These are phyloP conservation scores for Scedosporium boydii DNA, from an alignment of 2,329 filamentous ascomycete genomes.

Conservation along the genomic window DNA sequence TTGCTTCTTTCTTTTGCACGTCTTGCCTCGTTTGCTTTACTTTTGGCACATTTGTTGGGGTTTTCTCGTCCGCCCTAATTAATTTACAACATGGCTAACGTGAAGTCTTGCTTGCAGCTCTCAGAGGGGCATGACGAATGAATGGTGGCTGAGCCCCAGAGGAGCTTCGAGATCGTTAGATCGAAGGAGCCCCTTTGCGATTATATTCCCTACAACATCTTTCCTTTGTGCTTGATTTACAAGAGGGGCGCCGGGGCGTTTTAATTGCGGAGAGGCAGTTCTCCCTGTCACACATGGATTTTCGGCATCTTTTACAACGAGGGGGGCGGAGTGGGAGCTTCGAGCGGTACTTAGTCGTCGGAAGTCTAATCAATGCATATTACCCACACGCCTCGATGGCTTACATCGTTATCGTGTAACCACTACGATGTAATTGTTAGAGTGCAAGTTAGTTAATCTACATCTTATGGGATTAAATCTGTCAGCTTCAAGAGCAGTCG, in stretches of 20 bases:
- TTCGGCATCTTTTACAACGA: background rate
- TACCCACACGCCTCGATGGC: too few species aligned
- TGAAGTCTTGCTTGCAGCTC: background rate
- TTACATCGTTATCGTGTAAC: too few species aligned
- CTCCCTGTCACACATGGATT: background rate
- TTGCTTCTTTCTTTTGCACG: constrained; percentile 4
- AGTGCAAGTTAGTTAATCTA: too few species aligned
- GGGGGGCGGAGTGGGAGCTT: background rate
- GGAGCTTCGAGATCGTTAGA: background rate
- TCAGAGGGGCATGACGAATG: background rate
- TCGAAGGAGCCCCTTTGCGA: background rate
- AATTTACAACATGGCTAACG: background rate
- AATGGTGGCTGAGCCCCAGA: background rate
- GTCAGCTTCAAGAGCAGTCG: too few species aligned
- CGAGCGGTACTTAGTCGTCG: too few species aligned
- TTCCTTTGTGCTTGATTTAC: background rate
- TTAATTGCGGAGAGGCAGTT: background rate
- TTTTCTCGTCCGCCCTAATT: background rate
- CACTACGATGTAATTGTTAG: too few species aligned
- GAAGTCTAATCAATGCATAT: too few species aligned
- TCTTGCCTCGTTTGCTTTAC: background rate
- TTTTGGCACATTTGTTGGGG: background rate
- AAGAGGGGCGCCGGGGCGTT: background rate
- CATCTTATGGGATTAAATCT: too few species aligned
- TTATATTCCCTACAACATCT: background rate